These are phyloP conservation scores for Leccinum angustisporum DNA, from an alignment of 1,284 basidiomycete species.

Conservation along the genomic window DNA sequence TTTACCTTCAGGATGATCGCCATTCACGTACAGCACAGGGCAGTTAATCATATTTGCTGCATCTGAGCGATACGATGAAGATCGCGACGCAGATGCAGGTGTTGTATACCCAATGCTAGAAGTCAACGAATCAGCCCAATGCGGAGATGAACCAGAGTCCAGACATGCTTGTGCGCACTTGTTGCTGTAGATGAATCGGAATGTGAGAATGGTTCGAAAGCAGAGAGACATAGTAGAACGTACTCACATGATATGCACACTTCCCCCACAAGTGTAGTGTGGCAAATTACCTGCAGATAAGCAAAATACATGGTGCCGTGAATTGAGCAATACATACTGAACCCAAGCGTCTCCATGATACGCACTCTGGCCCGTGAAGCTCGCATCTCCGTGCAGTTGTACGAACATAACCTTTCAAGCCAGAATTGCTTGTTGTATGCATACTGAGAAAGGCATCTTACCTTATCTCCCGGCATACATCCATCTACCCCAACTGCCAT, in stretches of 20 bases:
- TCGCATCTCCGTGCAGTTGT: conserved; percentile 88
- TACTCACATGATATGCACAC: conserved; percentile 88
- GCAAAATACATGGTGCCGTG: neutral
- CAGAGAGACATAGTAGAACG: conserved; percentile 30
- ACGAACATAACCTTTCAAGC: conserved; percentile 69
- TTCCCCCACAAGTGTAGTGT: conserved; percentile 87
- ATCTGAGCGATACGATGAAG: conserved; percentile 86
- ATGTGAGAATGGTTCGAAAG: conserved; percentile 63
- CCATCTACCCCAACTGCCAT: conserved; percentile 41
- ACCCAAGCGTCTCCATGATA: conserved; percentile 82
- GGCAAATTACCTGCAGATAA: conserved; percentile 67
- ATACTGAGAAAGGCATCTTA: neutral
- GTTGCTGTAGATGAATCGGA: conserved; percentile 41
- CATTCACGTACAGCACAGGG: conserved; percentile 89
- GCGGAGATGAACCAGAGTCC: neutral
- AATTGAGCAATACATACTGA: conserved; percentile 53
- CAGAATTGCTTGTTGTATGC: neutral
- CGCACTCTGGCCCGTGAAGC: conserved; percentile 86
- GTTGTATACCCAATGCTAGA: conserved; percentile 88
- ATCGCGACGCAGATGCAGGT: conserved; percentile 77
- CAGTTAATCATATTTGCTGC: conserved; percentile 88
- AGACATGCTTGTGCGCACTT: conserved; percentile 39
- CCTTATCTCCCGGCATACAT: conserved; percentile 77
- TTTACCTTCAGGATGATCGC: conserved; percentile 83
- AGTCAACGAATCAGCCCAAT: neutral